A percentile compares a stretch with the other conserved stretches of the same genome.
phyloP scores from a whole-genome alignment of 129 eudicot species.

The Chrysanthemum makinoi region DNA sequence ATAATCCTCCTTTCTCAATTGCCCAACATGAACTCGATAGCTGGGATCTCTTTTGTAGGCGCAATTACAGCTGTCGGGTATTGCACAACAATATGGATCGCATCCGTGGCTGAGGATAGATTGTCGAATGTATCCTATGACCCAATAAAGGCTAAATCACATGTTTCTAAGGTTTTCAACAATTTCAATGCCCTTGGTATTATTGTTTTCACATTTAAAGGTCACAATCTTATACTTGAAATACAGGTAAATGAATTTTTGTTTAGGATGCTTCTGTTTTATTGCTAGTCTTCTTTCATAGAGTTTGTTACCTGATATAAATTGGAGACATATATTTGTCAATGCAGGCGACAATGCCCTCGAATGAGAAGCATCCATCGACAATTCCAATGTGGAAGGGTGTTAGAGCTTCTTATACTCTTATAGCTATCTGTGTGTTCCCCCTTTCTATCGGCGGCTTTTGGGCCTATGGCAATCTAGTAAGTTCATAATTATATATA shows the following conservation, averaged over 20 bases:
- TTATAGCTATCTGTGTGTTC: constrained; percentile 61
- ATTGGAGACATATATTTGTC: too few relatives aligned
- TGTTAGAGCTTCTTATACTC: constrained; percentile 48
- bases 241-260: constrained; percentile 56
- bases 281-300: background rate
- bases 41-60: constrained; percentile 73
- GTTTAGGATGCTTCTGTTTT: background rate
- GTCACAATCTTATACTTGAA: constrained; percentile 84
- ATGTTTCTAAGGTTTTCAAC: constrained; percentile 38
- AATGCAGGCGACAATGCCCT: constrained; percentile 69
- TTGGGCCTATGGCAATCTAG: constrained; percentile 74
- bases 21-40: constrained; percentile 83
- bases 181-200: constrained; percentile 69
- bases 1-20: constrained; percentile 69
- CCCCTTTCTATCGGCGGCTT: constrained; percentile 75
- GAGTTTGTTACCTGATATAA: too few relatives aligned
- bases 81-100: constrained; percentile 59
- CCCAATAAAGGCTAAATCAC: constrained; percentile 21
- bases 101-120: constrained; percentile 60
- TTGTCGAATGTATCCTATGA: constrained; percentile 46
- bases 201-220: constrained; percentile 74
- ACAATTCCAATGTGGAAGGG: constrained; percentile 86
- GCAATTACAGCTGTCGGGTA: constrained; percentile 70
- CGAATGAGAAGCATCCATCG: constrained; percentile 69
- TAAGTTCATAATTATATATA: constrained; percentile 8